Evolutionary conservation across 768 basidiomycete species (phyloP).

Genomic region (Calvatia gigantea): DNA sequence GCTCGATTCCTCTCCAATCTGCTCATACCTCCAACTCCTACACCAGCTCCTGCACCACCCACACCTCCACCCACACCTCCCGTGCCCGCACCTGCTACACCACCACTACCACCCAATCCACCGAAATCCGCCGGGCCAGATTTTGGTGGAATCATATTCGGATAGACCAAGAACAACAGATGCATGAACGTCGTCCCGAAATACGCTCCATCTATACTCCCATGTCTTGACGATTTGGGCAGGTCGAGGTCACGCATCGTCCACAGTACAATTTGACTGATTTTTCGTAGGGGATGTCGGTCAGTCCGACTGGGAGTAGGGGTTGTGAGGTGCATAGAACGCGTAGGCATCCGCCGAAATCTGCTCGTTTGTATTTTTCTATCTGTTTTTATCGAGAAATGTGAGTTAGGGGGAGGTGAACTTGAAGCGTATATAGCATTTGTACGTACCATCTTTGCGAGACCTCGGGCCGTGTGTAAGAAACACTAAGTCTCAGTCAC

Average conservation of each 20-base stretch:
- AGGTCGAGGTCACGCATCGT: conserved; percentile 98
- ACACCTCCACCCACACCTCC: conserved; percentile 17
- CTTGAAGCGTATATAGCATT: no score
- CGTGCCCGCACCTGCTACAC: not conserved
- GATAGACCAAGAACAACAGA: conserved; percentile 95
- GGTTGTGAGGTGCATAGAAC: conserved; percentile 94
- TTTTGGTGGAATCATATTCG: conserved; percentile 87
- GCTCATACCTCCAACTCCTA: conserved; percentile 22
- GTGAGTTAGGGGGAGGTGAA: no score
- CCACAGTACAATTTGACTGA: conserved; percentile 99
- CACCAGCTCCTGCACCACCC: no score
- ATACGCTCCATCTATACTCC: conserved; percentile 97
- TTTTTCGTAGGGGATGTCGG: conserved; percentile 97
- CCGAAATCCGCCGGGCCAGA: conserved; percentile 40
- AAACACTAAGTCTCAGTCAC: no score
- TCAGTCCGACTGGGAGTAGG: conserved; percentile 94
- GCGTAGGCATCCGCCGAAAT: conserved; percentile 97
- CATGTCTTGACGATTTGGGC: conserved; percentile 95
- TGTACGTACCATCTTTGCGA: conserved; percentile 92
- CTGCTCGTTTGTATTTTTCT: conserved; percentile 97
- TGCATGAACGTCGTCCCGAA: conserved; percentile 99
- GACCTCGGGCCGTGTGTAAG: conserved; percentile 85
- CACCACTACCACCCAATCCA: conserved; percentile 10
- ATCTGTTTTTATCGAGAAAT: no score
- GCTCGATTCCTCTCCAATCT: conserved; percentile 25